Base-by-base conservation (phyloP, 2,329 filamentous ascomycete genomes). In the Trichoderma asperellum region DNA sequence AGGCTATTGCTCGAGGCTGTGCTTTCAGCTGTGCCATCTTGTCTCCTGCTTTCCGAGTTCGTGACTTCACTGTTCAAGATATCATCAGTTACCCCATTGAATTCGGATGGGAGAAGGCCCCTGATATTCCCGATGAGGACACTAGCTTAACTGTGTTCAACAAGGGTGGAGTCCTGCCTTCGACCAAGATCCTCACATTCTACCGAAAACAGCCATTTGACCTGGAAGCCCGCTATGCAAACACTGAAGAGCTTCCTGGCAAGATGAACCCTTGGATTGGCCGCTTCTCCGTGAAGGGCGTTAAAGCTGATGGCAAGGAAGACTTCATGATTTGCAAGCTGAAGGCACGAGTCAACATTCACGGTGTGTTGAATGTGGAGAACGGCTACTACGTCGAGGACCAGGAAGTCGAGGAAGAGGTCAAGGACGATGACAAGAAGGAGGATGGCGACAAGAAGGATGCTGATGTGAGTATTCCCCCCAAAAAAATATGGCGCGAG, bases 261-360 rank as follows among this genome's bases (percentile, higher is more conserved):
- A 96, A 95, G 86, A 86, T 91, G 72, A 93, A 93, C 79, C 92
- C 96, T 59, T 98, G 95, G 92, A 97, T 99, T 75, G 96, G 96
- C 69, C 91, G 93, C 73, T 99, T 99, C 85, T 97, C 94, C 53
- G 94, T 99, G 80, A 99, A 99, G 88, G 92, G 92, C 57, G 95
- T 99, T 78, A 94, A 97, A 87, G 91, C 93, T 52, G 93, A 97
- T 78, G 88, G 90, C 74, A 94, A 96, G 79, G 93, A 96, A 71
- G 96, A 98, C 80, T 99, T 98, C 82, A 98, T 99, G 95, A 96
- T 98, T 77, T 99, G 96, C 91, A 99, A 99, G 86, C 90, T 99
- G 72, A 98, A 98, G 88, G 95, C 96, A 59, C 91, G 96, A 73
- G 88, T 99, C 68, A 99, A 99, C 84, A 88, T 98, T 73, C 94